Percentiles rank a stretch among this genome's conserved stretches.
Evolutionary conservation across 2,329 filamentous ascomycete species (phyloP).

Genomic region (Botrytis hyacinthi): DNA sequence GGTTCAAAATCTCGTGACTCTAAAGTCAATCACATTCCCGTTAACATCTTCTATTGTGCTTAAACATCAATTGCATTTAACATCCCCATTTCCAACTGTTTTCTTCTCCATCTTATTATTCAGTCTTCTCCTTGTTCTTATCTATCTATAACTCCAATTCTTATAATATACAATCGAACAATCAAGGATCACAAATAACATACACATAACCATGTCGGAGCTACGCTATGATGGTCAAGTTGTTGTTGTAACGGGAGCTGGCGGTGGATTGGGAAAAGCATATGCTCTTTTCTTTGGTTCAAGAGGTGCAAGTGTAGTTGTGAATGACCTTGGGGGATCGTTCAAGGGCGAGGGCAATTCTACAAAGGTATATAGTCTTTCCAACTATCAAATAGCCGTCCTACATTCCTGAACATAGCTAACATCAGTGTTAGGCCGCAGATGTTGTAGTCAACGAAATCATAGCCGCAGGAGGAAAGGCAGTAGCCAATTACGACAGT

Average conservation of each 20-base stretch:
- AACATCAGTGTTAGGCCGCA: constrained; percentile 57
- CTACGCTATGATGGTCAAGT: constrained; percentile 84
- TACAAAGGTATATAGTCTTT: constrained; percentile 62
- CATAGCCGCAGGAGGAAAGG: constrained; percentile 85
- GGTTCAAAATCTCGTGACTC: too few relatives aligned
- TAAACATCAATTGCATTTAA: not conserved
- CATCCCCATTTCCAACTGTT: not conserved
- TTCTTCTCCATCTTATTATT: not conserved
- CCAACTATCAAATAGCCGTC: not conserved
- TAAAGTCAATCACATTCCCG: too few relatives aligned
- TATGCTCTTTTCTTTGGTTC: constrained; percentile 87
- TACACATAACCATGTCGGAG: constrained; percentile 49
- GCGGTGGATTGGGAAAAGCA: constrained; percentile 76
- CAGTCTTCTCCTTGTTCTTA: not conserved
- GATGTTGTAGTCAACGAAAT: constrained; percentile 83
- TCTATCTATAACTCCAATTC: not conserved
- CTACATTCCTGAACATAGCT: constrained; percentile 17
- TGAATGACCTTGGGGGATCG: constrained; percentile 91
- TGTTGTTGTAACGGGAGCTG: constrained; percentile 83
- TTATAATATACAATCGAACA: not conserved
- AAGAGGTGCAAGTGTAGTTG: constrained; percentile 88
- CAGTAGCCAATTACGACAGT: constrained; percentile 94
- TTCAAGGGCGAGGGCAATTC: constrained; percentile 91
- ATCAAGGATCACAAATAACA: constrained; percentile 1
- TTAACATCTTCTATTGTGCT: not conserved